Evolutionary conservation across 306 rosid species (phyloP).

Genomic region (Dicorynia guianensis): DNA sequence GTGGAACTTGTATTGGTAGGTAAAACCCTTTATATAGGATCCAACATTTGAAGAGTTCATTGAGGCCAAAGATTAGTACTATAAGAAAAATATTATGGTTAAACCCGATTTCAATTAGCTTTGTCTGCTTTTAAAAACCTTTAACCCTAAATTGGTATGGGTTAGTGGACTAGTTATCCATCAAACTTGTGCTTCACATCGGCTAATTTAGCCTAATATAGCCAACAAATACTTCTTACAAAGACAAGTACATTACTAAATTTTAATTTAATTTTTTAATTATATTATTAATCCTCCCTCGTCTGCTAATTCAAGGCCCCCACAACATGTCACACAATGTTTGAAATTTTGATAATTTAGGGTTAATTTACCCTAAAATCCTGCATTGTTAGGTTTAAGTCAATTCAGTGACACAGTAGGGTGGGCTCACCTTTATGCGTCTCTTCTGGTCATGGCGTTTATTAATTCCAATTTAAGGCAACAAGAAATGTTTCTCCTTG

Average conservation of each 20-base stretch:
- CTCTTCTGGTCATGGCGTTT: slow-evolving; percentile 39
- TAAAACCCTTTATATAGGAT: slow-evolving; percentile 58
- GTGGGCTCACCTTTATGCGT: slow-evolving; percentile 53
- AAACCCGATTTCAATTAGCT: background rate
- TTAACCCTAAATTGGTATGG: slow-evolving; percentile 21
- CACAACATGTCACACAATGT: slow-evolving; percentile 32
- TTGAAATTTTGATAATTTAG: slow-evolving; percentile 41
- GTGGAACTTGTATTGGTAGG: slow-evolving; percentile 57
- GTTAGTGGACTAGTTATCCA: background rate
- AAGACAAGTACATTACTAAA: background rate
- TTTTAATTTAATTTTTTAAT: background rate
- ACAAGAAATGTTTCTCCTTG: slow-evolving; percentile 16
- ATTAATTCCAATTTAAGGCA: slow-evolving; percentile 41
- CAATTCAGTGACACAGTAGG: slow-evolving; percentile 43
- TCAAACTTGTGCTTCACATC: background rate
- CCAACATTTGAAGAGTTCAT: slow-evolving; percentile 42
- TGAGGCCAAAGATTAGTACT: slow-evolving; percentile 11
- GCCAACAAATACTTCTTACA: background rate
- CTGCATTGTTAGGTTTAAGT: slow-evolving; percentile 60
- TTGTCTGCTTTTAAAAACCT: slow-evolving; percentile 22
- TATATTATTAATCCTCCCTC: background rate
- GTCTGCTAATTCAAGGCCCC: slow-evolving; percentile 48
- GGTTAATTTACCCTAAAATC: slow-evolving; percentile 40
- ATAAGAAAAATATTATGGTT: slow-evolving; percentile 13
- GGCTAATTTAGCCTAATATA: background rate